Evolutionary conservation across 345 rosid species (phyloP).

Genomic region (Populus euphratica): DNA sequence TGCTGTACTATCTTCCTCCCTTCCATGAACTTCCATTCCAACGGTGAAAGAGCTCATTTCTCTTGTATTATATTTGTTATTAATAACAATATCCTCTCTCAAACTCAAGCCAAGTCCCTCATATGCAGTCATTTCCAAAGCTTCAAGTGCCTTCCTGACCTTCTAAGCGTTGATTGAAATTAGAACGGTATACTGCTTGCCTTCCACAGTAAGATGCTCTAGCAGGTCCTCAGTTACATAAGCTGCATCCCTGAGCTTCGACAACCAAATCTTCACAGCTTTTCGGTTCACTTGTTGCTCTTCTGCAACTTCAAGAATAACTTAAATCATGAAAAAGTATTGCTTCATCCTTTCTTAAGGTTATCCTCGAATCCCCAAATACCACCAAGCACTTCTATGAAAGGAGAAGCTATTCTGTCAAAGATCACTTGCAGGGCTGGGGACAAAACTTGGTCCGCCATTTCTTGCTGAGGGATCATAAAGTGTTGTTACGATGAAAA

Average conservation of each 20-base stretch:
- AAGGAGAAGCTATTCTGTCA: constrained; percentile 12
- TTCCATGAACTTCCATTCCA: constrained; percentile 14
- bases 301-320: constrained; percentile 19
- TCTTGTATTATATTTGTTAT: not conserved
- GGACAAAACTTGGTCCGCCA: constrained; percentile 7
- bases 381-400: constrained; percentile 1
- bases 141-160: not conserved
- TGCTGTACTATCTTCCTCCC: not conserved
- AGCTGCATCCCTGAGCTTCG: constrained; percentile 7
- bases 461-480: not conserved
- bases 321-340: not conserved
- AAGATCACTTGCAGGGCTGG: constrained; percentile 10
- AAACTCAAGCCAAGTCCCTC: constrained; percentile 1
- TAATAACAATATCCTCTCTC: not conserved
- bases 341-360: constrained; percentile 6
- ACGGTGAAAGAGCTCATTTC: constrained; percentile 6
- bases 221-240: constrained; percentile 6
- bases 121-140: not conserved
- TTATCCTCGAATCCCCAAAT: constrained; percentile 6
- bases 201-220: not conserved
- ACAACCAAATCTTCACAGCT: constrained; percentile 15
- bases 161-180: not conserved
- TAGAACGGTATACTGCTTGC: rapidly evolving
- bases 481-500: too few species aligned
- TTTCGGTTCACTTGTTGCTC: constrained; percentile 1